Base-by-base conservation (phyloP, 2,329 filamentous ascomycete species). In the Penicillium digitatum region DNA sequence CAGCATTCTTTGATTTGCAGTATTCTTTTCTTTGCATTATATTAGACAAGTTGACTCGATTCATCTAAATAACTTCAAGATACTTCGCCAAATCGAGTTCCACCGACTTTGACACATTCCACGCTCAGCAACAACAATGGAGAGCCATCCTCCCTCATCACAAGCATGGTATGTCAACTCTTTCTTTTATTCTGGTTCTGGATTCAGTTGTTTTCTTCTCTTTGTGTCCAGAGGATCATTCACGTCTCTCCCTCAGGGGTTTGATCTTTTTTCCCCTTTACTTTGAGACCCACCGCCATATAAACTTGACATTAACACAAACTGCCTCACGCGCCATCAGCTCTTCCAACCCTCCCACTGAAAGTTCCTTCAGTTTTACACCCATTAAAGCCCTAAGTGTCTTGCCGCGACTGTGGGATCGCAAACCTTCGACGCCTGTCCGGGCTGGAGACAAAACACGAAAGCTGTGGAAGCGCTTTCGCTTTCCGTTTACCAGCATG, bases 401-500 rank as follows among this genome's bases (percentile, higher is more conserved):
- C 31, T 56, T 66, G 34, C 74, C 74, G 29, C 74, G 72, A 53
- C 61, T 74, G 54, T 78, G 76, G 76, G 76, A 78, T 52, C 75
- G 76, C 54, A 73, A 73, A 52, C 75, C 75, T 18, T 71, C 75
- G 4, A 76, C 72, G 6, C 70, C 76, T 3, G 72, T 74, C 46
- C 58, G 69, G 35, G 61, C 70, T 14, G 72, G 74, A 11, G 67
- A 72, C 38, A 74, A 73, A 38, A 67, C 74, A 37, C 74, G 73
- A 46, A 78, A 76, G 53, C 67, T 78, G 52, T 78, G 76, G 76
- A 78, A 78, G 60, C 71, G 76, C 45, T 70, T 77, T 55, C 67
- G 67, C 27, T 63, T 67, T 7, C 71, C 69, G 3, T 74, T 73
- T 52, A 65, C 69, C 55, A 65, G 62, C 52, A 71, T 72, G 67